Percentiles rank a stretch among this genome's conserved stretches.
Evolutionary conservation across 2,329 filamentous ascomycete genomes (phyloP).

Genomic region (Apiospora phragmitis): DNA sequence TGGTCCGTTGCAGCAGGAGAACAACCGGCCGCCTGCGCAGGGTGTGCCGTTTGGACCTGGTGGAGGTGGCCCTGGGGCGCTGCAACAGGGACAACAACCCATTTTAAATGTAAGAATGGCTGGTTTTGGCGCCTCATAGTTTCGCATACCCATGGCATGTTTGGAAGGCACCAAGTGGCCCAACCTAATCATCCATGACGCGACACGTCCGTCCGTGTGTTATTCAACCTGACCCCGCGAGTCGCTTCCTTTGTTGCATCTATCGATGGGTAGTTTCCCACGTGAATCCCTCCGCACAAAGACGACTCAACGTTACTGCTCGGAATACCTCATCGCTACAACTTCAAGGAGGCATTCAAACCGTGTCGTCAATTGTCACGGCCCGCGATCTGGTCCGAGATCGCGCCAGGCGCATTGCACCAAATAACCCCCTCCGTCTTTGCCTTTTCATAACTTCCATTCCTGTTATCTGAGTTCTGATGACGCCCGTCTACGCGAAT

Average conservation of each 20-base stretch:
- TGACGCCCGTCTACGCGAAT: neutral
- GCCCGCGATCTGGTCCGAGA: neutral
- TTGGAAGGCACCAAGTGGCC: neutral
- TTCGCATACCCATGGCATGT: neutral
- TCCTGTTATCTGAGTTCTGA: neutral
- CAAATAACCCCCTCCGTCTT: neutral
- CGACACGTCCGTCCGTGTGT: slow-evolving; percentile 7
- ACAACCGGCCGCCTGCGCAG: slow-evolving; percentile 58
- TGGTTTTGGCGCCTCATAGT: neutral
- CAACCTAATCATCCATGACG: slow-evolving; percentile 6
- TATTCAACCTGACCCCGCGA: slow-evolving; percentile 2
- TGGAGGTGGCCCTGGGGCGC: slow-evolving; percentile 49
- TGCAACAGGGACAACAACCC: slow-evolving; percentile 79
- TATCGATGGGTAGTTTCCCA: neutral
- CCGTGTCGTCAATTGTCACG: neutral
- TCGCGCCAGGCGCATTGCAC: neutral
- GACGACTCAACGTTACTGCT: neutral
- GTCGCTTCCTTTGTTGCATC: neutral
- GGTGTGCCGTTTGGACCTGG: slow-evolving; percentile 55
- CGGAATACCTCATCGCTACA: neutral
- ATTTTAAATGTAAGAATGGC: slow-evolving; percentile 67
- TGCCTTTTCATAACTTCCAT: neutral
- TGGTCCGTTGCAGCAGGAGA: slow-evolving; percentile 64
- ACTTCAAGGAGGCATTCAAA: neutral
- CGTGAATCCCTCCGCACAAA: neutral